Evolutionary conservation across 1,284 basidiomycete species (phyloP), one percentile per base, ranked within the genome.

Genomic region (Lignosus rhinocerotis): DNA sequence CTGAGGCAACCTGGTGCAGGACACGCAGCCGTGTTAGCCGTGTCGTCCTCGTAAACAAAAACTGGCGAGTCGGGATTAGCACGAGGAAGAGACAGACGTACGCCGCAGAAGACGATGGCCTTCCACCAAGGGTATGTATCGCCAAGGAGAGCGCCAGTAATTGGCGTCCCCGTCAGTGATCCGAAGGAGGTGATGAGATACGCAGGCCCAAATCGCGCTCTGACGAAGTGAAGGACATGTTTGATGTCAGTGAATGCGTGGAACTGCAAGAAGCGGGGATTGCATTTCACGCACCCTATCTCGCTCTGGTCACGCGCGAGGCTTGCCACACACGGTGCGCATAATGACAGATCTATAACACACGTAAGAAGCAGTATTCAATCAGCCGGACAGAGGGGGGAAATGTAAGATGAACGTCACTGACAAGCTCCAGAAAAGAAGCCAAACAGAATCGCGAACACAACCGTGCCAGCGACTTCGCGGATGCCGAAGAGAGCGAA

Each of bases 81-180:
- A 11, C 14, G 11, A 39, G 36, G 36, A n/a, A n/a, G 33, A 31
- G n/a, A 17, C 25, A 7, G 19, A 51, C 49, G 19, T 46, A 69
- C 72, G 41, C 71, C 74, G 44, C 68, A 69, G 55, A 75, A 74
- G 1, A 71, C 57, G 11, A 69, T 69, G 3, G 72, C 60, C 42
- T 62, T 66, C 60, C 60, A 70, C 74, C 74, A 76, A 4, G 57
- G 44, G 52, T 66, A 72, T 1, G 56, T 44, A 3, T 62, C 50
- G 3, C 64, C 63, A 3, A 76, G 64, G 11, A 77, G 58, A 2
- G 74, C 73, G 30, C 75, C 75, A 17, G 66, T 60, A 32, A 76
- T 72, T 0, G 75, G 75, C 10, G 59, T 62, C 2, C 70, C 70
- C 6, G 59, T 61, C 9, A 72, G 63, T 12, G 55, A 56, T 1